phyloP scores from a whole-genome alignment of 73 alveolate species.

The Tetrahymena thermophila region DNA sequence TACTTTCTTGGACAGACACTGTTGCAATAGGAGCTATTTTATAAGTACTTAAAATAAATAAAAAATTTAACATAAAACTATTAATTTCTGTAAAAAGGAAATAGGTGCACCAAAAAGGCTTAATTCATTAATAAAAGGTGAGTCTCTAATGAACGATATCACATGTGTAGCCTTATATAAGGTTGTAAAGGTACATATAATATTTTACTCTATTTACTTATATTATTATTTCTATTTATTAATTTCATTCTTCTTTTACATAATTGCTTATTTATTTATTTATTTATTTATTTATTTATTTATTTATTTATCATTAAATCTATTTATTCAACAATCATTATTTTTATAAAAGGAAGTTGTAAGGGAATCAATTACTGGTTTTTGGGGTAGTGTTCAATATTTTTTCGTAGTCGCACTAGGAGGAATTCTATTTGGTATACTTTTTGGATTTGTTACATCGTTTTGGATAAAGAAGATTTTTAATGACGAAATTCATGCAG shows the following conservation, averaged over 20 bases:
- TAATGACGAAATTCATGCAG: conserved; percentile 52
- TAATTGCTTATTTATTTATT: too few species aligned
- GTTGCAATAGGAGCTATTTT: conserved; percentile 59
- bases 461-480: conserved; percentile 53
- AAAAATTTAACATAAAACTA: neutral
- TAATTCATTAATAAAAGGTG: conserved; percentile 62
- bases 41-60: neutral
- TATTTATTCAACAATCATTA: neutral
- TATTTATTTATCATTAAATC: neutral
- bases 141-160: conserved; percentile 57
- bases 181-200: neutral
- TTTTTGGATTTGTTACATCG: conserved; percentile 40
- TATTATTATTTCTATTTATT: too few species aligned
- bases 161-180: conserved; percentile 50
- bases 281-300: too few species aligned
- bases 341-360: conserved; percentile 34
- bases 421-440: conserved; percentile 54
- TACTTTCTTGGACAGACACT: conserved; percentile 67
- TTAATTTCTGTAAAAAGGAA: conserved; percentile 18
- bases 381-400: neutral
- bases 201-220: too few species aligned
- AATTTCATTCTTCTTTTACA: too few species aligned
- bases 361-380: conserved; percentile 14
- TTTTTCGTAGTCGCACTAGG: conserved; percentile 22
- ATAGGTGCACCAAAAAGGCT: conserved; percentile 58